Evolutionary conservation across 805 yeast species (phyloP).

Genomic region (Candida chilensis): DNA sequence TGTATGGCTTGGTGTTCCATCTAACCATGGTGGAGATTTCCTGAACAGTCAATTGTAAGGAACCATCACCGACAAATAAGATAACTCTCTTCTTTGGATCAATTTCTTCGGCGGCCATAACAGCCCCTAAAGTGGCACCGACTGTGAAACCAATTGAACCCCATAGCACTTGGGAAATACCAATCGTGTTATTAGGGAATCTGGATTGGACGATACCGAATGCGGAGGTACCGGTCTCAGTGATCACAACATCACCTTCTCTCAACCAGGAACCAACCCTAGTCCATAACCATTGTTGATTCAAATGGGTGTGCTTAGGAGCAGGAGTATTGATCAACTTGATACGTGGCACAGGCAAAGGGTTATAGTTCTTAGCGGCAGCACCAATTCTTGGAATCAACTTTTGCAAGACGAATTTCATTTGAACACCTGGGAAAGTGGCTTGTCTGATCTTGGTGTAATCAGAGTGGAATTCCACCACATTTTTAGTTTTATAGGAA

Average conservation of each 20-base stretch:
- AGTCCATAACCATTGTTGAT: slow-evolving; percentile 67
- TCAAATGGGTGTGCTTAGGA: slow-evolving; percentile 28
- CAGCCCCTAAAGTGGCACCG: slow-evolving; percentile 63
- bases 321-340: slow-evolving; percentile 37
- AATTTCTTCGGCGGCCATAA: slow-evolving; percentile 56
- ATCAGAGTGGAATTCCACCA: slow-evolving; percentile 74
- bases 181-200: slow-evolving; percentile 53
- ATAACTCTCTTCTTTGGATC: slow-evolving; percentile 55
- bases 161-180: slow-evolving; percentile 70
- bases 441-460: slow-evolving; percentile 64
- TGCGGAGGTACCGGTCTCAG: slow-evolving; percentile 72
- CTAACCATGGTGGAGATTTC: slow-evolving; percentile 63
- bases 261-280: slow-evolving; percentile 51
- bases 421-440: slow-evolving; percentile 63
- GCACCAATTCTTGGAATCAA: slow-evolving; percentile 25
- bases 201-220: slow-evolving; percentile 61
- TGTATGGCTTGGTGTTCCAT: slow-evolving; percentile 59
- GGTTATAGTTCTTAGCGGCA: slow-evolving; percentile 32
- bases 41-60: slow-evolving; percentile 66
- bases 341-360: slow-evolving; percentile 46
- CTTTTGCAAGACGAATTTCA: slow-evolving; percentile 45
- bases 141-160: slow-evolving; percentile 68
- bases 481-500: slow-evolving; percentile 64
- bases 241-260: slow-evolving; percentile 57
- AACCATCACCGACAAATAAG: slow-evolving; percentile 69